Evolutionary conservation across 192 early-diverging fungal genomes (phyloP).

Genomic region (Coemansia sp.): DNA sequence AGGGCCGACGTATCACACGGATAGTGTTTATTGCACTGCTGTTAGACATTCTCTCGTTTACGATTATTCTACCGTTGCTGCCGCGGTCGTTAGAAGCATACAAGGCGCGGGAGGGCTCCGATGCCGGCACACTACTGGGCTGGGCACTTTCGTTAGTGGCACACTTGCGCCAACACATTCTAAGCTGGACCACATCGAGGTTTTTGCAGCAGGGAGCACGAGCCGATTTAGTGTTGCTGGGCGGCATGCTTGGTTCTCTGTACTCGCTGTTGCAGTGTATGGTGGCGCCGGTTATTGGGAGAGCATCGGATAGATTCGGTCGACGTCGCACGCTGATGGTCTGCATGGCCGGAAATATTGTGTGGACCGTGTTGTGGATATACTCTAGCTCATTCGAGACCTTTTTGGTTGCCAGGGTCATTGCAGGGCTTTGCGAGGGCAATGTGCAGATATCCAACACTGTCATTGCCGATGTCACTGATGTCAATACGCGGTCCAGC

Average conservation of each 20-base stretch:
- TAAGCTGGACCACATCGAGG: slow-evolving; percentile 22
- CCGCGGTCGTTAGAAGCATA: slow-evolving; percentile 89
- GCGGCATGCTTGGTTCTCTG: slow-evolving; percentile 85
- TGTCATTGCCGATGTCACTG: slow-evolving; percentile 92
- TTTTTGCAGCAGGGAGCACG: slow-evolving; percentile 33
- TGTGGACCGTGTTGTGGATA: slow-evolving; percentile 88
- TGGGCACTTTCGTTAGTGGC: slow-evolving; percentile 14
- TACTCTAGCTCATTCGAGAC: slow-evolving; percentile 75
- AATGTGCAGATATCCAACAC: slow-evolving; percentile 96
- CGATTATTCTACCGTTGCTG: slow-evolving; percentile 92
- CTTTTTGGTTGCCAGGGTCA: slow-evolving; percentile 80
- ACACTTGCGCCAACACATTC: slow-evolving; percentile 12
- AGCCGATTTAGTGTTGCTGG: slow-evolving; percentile 74
- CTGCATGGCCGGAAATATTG: slow-evolving; percentile 89
- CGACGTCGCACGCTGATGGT: slow-evolving; percentile 74
- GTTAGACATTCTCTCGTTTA: slow-evolving; percentile 95
- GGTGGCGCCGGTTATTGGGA: slow-evolving; percentile 78
- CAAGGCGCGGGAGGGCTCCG: slow-evolving; percentile 51
- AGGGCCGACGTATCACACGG: slow-evolving; percentile 34
- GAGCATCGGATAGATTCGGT: slow-evolving; percentile 72
- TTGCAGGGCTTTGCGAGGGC: slow-evolving; percentile 94
- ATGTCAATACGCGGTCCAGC: slow-evolving; percentile 64
- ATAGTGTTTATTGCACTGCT: slow-evolving; percentile 79
- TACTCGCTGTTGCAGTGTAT: slow-evolving; percentile 94
- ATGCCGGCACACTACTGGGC: slow-evolving; percentile 40